A percentile compares a stretch with the other conserved stretches of the same genome.
Evolutionary conservation across 768 basidiomycete genomes (phyloP).

Genomic region (Suillus clintonianus): DNA sequence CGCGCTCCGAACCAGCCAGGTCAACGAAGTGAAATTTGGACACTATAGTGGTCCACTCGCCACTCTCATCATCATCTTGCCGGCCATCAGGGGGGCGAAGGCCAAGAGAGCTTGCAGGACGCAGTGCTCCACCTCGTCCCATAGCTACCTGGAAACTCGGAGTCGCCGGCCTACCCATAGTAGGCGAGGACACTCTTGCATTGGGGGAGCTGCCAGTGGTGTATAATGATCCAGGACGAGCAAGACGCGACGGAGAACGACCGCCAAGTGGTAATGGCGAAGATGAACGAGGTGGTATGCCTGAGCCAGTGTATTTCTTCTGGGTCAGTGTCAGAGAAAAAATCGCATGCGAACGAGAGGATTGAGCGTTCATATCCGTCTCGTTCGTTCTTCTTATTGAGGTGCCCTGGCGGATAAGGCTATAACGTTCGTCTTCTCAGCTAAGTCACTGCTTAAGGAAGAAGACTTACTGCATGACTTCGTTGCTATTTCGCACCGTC

Average conservation of each 20-base stretch:
- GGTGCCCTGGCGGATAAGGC: constrained; percentile 86
- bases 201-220: constrained; percentile 37
- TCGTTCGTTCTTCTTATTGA: constrained; percentile 92
- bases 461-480: constrained; percentile 87
- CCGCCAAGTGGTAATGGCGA: constrained; percentile 76
- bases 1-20: constrained; percentile 93
- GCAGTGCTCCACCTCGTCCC: constrained; percentile 62
- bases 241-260: constrained; percentile 77
- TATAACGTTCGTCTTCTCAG: constrained; percentile 34
- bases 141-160: constrained; percentile 80
- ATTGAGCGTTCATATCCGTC: constrained; percentile 99
- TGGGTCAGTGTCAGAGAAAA: constrained; percentile 95
- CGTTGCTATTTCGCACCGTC: constrained; percentile 74
- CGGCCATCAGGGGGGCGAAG: constrained; percentile 53
- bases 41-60: constrained; percentile 87
- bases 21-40: constrained; percentile 99
- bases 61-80: constrained; percentile 58
- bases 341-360: constrained; percentile 97
- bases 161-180: constrained; percentile 74
- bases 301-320: constrained; percentile 78
- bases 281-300: constrained; percentile 69
- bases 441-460: constrained; percentile 5
- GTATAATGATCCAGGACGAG: constrained; percentile 81
- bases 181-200: constrained; percentile 70
- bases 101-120: constrained; percentile 83